Conservation (phyloP, 2,329 filamentous ascomycete genomes). For the Verticillium nubilum region DNA sequence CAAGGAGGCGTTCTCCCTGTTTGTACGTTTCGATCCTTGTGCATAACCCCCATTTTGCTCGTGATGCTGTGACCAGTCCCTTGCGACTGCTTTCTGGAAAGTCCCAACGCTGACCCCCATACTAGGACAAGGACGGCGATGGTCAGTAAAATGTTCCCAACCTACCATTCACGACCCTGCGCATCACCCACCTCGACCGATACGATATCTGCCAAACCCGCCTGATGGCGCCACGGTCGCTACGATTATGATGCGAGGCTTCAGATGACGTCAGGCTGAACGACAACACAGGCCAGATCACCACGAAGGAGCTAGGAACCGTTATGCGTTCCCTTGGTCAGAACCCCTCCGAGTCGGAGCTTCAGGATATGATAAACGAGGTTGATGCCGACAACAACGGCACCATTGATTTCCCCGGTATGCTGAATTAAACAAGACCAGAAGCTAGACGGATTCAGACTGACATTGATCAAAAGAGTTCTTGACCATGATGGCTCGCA, state of each 20-base stretch:
- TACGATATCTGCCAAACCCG: background rate
- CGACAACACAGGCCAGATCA: slow-evolving; percentile 68
- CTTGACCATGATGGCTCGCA: slow-evolving; percentile 88
- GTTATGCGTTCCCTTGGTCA: slow-evolving; percentile 88
- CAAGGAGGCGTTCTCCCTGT: slow-evolving; percentile 99
- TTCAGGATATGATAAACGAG: slow-evolving; percentile 94
- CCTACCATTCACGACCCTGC: background rate
- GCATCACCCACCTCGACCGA: background rate
- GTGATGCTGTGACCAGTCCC: slow-evolving; percentile 1
- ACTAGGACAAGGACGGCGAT: slow-evolving; percentile 86
- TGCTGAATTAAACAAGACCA: slow-evolving; percentile 18
- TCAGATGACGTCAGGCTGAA: slow-evolving; percentile 16
- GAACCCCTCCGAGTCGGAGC: slow-evolving; percentile 83
- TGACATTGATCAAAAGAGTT: slow-evolving; percentile 57
- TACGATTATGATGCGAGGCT: background rate
- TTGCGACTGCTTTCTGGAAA: slow-evolving; percentile 3
- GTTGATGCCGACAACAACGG: slow-evolving; percentile 90
- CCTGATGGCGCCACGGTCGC: background rate
- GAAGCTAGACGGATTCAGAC: slow-evolving; percentile 3
- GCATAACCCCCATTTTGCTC: background rate
- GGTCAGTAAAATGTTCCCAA: slow-evolving; percentile 51
- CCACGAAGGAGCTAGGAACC: slow-evolving; percentile 83
- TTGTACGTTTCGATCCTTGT: slow-evolving; percentile 60
- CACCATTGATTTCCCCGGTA: slow-evolving; percentile 88
- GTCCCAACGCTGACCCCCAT: slow-evolving; percentile 7